phyloP scores from a whole-genome alignment of 1,139 yeast genomes.

The Pichia terricola region DNA sequence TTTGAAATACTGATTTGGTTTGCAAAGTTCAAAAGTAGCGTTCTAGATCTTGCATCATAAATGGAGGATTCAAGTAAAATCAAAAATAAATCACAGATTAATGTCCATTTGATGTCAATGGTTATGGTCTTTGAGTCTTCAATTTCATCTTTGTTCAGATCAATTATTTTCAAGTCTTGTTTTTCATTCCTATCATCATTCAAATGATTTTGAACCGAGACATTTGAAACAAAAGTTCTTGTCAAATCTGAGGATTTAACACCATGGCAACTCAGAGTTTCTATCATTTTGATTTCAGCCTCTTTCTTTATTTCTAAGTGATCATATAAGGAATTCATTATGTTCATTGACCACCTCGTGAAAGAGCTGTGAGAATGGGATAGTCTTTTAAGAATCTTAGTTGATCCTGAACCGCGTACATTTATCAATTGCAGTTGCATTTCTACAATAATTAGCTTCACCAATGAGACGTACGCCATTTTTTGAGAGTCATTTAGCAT shows the following conservation, averaged over 20 bases:
- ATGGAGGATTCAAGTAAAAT: conserved; percentile 73
- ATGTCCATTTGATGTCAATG: conserved; percentile 86
- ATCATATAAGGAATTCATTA: conserved; percentile 64
- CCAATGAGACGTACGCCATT: conserved; percentile 85
- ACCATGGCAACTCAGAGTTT: conserved; percentile 76
- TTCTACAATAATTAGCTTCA: conserved; percentile 64
- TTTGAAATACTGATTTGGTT: conserved; percentile 43
- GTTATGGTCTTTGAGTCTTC: conserved; percentile 27
- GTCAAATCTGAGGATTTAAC: conserved; percentile 65
- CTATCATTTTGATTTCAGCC: conserved; percentile 83
- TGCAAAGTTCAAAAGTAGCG: conserved; percentile 62
- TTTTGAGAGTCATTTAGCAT: conserved; percentile 78
- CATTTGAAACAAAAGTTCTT: conserved; percentile 28
- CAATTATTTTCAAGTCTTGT: conserved; percentile 13
- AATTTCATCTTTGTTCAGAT: conserved; percentile 21
- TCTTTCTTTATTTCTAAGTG: conserved; percentile 59
- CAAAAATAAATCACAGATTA: conserved; percentile 80
- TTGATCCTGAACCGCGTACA: conserved; percentile 41
- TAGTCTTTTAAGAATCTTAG: conserved; percentile 47
- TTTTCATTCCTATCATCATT: conserved; percentile 9
- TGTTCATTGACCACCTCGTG: conserved; percentile 76
- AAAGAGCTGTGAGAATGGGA: conserved; percentile 69
- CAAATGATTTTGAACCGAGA: conserved; percentile 22
- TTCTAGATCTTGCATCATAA: conserved; percentile 83
- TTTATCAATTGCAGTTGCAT: conserved; percentile 74